These are phyloP conservation scores for Parietichytrium sp. DNA, from an alignment of 108 stramenopile genomes.

Conservation along the genomic window DNA sequence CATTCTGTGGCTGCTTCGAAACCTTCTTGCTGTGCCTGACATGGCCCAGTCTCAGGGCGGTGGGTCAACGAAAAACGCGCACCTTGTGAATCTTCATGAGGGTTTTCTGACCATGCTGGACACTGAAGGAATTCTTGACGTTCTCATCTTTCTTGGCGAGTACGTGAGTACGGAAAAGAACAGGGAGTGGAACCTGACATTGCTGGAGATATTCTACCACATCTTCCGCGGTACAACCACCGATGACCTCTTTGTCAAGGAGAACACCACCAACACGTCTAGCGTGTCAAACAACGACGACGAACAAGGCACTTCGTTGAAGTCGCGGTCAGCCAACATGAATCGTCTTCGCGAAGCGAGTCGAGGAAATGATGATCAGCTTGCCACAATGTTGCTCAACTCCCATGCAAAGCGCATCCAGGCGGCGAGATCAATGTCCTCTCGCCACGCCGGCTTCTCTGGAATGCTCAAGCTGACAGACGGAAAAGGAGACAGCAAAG, in stretches of 20 bases:
- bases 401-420: constrained; percentile 17
- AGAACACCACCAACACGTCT: not conserved
- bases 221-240: constrained; percentile 16
- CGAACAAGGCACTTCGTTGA: not conserved
- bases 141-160: constrained; percentile 20
- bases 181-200: constrained; percentile 23
- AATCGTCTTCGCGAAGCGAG: not conserved
- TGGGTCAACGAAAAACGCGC: not conserved
- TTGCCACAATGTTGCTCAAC: not conserved
- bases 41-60: not conserved
- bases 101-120: constrained; percentile 6
- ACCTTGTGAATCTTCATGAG: constrained; percentile 9
- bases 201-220: constrained; percentile 34
- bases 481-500: too few species aligned
- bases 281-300: not conserved
- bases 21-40: constrained; percentile 24
- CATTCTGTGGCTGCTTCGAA: constrained; percentile 22
- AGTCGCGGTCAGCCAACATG: not conserved
- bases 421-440: not conserved
- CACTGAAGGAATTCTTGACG: not conserved
- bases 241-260: not conserved
- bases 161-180: constrained; percentile 12
- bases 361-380: not conserved
- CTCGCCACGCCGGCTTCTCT: constrained; percentile 1
- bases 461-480: not conserved